Percentiles rank a stretch among this genome's conserved stretches.
Evolutionary conservation across 2,329 filamentous ascomycete genomes (phyloP).

Genomic region (Fusarium praegraminearum): DNA sequence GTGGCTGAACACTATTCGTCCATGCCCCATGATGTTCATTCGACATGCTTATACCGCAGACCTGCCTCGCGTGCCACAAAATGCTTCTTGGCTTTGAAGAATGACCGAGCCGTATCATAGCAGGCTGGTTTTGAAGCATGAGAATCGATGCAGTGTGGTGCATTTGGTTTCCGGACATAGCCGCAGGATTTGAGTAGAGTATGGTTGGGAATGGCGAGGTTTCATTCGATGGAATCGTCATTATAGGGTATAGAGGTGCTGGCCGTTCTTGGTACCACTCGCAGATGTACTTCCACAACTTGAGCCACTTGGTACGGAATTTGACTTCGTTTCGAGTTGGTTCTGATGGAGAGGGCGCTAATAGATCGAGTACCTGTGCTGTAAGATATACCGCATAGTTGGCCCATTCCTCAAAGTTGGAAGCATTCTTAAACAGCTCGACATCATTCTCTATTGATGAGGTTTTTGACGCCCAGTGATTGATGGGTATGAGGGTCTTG

Average conservation of each 20-base stretch:
- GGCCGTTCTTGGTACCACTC: constrained; percentile 56
- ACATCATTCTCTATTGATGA: constrained; percentile 49
- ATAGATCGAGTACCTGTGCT: constrained; percentile 58
- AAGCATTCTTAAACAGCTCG: constrained; percentile 51
- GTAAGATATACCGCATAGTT: constrained; percentile 64
- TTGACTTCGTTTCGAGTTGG: constrained; percentile 41
- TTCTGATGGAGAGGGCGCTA: constrained; percentile 45
- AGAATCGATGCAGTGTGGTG: constrained; percentile 66
- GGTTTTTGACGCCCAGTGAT: constrained; percentile 58
- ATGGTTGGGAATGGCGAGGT: constrained; percentile 63
- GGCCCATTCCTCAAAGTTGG: constrained; percentile 60
- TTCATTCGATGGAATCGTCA: constrained; percentile 54
- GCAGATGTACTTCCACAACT: constrained; percentile 55
- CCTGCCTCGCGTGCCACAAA: constrained; percentile 65
- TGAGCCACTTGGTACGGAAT: constrained; percentile 52
- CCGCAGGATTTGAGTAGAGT: constrained; percentile 63
- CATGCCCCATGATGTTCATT: constrained; percentile 66
- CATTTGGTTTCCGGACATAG: constrained; percentile 66
- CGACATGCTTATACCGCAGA: constrained; percentile 65
- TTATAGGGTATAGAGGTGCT: constrained; percentile 52
- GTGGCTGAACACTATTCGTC: constrained; percentile 66
- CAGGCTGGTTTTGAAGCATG: constrained; percentile 61
- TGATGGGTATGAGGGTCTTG: constrained; percentile 61
- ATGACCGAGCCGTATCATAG: constrained; percentile 58
- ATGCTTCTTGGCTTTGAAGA: constrained; percentile 53